Conservation (phyloP, 2,329 filamentous ascomycete genomes). For the Monosporascus sp. region DNA sequence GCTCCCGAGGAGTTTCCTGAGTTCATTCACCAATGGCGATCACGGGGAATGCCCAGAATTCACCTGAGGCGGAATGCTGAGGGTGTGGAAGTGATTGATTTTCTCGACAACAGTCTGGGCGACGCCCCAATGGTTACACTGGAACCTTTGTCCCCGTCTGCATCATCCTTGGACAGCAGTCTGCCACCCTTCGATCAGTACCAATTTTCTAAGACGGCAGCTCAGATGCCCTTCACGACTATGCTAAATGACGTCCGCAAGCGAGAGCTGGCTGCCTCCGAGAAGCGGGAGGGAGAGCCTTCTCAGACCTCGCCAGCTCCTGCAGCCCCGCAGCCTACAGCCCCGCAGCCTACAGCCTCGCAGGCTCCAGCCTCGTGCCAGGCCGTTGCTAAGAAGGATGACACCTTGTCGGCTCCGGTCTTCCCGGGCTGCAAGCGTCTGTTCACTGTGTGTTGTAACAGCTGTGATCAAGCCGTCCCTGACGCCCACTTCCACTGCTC, state of each 20-base stretch:
- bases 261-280: not conserved
- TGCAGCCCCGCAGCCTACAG: not conserved
- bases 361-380: not conserved
- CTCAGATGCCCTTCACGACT: slow-evolving; percentile 6
- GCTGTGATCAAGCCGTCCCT: slow-evolving; percentile 72
- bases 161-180: slow-evolving; percentile 1
- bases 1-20: slow-evolving; percentile 17
- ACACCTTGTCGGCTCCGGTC: not conserved
- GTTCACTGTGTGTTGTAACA: slow-evolving; percentile 92
- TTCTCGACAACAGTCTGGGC: slow-evolving; percentile 10
- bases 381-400: slow-evolving; percentile 4
- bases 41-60: slow-evolving; percentile 21
- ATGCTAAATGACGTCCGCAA: slow-evolving; percentile 6
- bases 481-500: slow-evolving; percentile 91
- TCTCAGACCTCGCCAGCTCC: not conserved
- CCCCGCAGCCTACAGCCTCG: not conserved
- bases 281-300: slow-evolving; percentile 1
- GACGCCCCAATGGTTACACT: slow-evolving; percentile 10
- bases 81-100: slow-evolving; percentile 21
- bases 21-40: slow-evolving; percentile 22
- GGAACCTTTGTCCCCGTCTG: slow-evolving; percentile 5
- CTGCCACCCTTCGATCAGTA: slow-evolving; percentile 4
- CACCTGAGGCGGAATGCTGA: slow-evolving; percentile 17
- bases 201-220: slow-evolving; percentile 5
- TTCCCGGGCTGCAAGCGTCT: slow-evolving; percentile 24